Conservation (phyloP, 176 grass and related monocot genomes). For the Cenchrus purpureus region DNA sequence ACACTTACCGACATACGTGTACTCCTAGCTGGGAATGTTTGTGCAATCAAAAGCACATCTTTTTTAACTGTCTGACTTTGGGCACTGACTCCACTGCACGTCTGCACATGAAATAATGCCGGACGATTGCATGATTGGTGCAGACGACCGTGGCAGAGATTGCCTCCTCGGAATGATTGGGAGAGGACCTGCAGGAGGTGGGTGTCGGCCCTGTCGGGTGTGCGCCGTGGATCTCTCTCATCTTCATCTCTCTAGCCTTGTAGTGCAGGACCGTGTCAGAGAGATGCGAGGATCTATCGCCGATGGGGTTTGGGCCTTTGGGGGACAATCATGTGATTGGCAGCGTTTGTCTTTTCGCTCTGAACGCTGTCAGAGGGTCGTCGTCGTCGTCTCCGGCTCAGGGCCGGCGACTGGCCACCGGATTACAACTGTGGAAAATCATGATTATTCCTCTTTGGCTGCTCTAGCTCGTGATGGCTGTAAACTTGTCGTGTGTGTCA, state of each 20-base stretch:
- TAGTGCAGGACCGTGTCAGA: constrained; percentile 46
- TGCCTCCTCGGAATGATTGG: constrained; percentile 47
- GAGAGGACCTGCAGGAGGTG: constrained; percentile 60
- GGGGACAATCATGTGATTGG: constrained; percentile 42
- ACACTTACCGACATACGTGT: not conserved
- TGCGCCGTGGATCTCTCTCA: not conserved
- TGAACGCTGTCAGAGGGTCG: constrained; percentile 14
- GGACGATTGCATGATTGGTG: constrained; percentile 53
- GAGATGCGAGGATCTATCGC: not conserved
- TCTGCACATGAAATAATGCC: constrained; percentile 67
- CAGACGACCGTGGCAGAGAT: constrained; percentile 60
- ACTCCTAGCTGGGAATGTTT: constrained; percentile 3
- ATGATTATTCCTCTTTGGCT: constrained; percentile 32
- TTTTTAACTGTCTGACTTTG: constrained; percentile 53
- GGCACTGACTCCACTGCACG: constrained; percentile 35
- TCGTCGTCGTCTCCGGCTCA: not conserved
- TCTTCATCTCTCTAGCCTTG: not conserved
- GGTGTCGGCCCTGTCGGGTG: constrained; percentile 8
- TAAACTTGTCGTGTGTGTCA: constrained; percentile 47
- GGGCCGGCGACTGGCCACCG: not conserved
- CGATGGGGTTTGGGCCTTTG: not conserved
- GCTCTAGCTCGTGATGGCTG: constrained; percentile 17
- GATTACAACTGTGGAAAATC: constrained; percentile 18
- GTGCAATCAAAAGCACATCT: constrained; percentile 30
- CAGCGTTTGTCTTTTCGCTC: constrained; percentile 51